Evolutionary conservation across 2,329 filamentous ascomycete species (phyloP).

Genomic region (Lasiodiplodia hormozganensis): DNA sequence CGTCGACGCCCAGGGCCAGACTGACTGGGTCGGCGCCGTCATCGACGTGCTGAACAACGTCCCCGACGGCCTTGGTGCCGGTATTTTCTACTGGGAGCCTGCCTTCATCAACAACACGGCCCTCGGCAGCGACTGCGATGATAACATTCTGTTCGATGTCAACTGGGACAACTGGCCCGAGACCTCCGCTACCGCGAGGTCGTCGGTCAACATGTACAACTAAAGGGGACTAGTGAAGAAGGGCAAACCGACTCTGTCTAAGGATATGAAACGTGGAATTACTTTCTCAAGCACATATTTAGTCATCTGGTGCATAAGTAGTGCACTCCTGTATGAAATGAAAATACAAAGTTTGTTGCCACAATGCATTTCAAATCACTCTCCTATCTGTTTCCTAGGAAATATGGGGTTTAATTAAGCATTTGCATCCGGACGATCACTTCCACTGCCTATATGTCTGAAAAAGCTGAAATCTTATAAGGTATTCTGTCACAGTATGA

Average conservation of each 20-base stretch:
- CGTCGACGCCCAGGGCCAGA: conserved; percentile 69
- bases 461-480: not conserved
- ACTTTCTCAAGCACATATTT: not conserved
- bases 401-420: not conserved
- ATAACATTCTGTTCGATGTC: conserved; percentile 55
- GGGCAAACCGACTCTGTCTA: not conserved
- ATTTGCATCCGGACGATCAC: too few species aligned
- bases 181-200: conserved; percentile 61
- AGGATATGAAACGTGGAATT: not conserved
- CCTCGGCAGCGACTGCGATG: conserved; percentile 58
- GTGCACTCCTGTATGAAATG: not conserved
- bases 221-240: not conserved
- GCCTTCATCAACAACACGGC: conserved; percentile 71
- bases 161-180: conserved; percentile 68
- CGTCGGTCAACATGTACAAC: conserved; percentile 60
- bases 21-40: conserved; percentile 66
- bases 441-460: not conserved
- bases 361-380: not conserved
- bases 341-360: not conserved
- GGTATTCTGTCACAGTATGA: not conserved
- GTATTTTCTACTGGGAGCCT: conserved; percentile 77
- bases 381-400: not conserved
- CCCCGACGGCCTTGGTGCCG: conserved; percentile 57
- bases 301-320: not conserved
- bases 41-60: conserved; percentile 63